Base-by-base conservation (phyloP, 2,329 filamentous ascomycete species). In the Biscogniauxia sp. region DNA sequence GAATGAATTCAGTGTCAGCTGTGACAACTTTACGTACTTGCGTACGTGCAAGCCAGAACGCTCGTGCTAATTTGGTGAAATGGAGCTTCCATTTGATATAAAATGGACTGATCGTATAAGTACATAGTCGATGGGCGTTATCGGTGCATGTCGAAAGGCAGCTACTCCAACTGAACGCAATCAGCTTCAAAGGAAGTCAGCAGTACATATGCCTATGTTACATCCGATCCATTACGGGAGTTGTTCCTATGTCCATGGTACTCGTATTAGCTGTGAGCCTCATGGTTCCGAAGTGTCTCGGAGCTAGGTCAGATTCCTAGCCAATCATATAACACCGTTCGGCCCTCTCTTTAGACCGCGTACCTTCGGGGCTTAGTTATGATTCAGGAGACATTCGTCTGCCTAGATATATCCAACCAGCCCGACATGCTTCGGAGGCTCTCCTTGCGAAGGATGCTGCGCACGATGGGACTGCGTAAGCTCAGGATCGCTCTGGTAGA, bases 251-350 rank as follows among this genome's bases (percentile, higher is more conserved):
- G 58, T 26, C 41, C 5, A 37, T 41, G 32, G 25, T 8, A 25
- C 5, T 53, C 57, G 26, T 51, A 25, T 45, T 15, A n/a, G 49
- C 50, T 51, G 56, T 55, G 54, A 57, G 25, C 51, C 37, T 51
- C 50, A 56, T 61, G 52, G 54, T 62, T 64, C 72, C 71, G 72
- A 73, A 54, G 9, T 54, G 56, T 23, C 51, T 72, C 70, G 72
- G 72, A 72, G 60, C 54, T 68, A 63, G 58, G 8, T 11, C 37
- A 15, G 15, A 20, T 1, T 20, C 53, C 56, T 52, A 61, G 23
- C 72, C 72, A 75, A 76, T 75, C 64, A 69, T 26, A 65, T 62
- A 63, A 68, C 65, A 70, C 57, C 32, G 55, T 56, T 57, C n/a
- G 9, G 15, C 6, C 5, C 37, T 20, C 58, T 26, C 54, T 41